phyloP scores from a whole-genome alignment of 352 stramenopile species.

The Blastocystis sp. region DNA sequence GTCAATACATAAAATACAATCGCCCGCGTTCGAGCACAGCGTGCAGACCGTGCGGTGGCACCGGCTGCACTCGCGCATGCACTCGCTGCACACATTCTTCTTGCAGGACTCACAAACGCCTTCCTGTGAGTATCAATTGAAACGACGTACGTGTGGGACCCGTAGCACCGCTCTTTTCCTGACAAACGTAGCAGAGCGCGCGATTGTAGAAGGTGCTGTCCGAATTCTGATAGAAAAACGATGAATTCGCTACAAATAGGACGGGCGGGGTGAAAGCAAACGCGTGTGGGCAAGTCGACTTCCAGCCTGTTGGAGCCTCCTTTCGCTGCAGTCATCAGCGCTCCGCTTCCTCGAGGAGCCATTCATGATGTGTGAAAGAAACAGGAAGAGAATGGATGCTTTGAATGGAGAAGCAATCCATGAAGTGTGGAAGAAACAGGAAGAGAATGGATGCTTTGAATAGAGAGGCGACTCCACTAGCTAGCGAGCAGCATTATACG shows the following conservation, averaged over 20 bases:
- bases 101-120: conserved; percentile 30
- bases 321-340: too few relatives aligned
- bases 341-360: too few relatives aligned
- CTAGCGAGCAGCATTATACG: too few relatives aligned
- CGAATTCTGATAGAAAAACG: conserved; percentile 44
- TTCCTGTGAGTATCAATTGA: neutral
- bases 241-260: neutral
- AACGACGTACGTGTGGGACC: neutral
- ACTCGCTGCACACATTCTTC: conserved; percentile 26
- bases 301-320: too few relatives aligned
- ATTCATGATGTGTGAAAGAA: too few relatives aligned
- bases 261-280: too few relatives aligned
- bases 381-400: too few relatives aligned
- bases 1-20: conserved; percentile 53
- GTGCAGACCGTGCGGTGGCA: conserved; percentile 41
- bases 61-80: conserved; percentile 7
- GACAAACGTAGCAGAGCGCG: conserved; percentile 57
- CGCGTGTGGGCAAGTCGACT: too few relatives aligned
- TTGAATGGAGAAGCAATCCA: too few relatives aligned
- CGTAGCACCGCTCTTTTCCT: neutral
- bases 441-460: too few relatives aligned
- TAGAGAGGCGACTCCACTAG: neutral
- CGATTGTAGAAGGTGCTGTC: conserved; percentile 62
- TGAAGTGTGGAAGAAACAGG: too few relatives aligned
- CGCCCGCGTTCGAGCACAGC: conserved; percentile 29